Conservation (phyloP, 306 rosid genomes). For the Mucuna pruriens region DNA sequence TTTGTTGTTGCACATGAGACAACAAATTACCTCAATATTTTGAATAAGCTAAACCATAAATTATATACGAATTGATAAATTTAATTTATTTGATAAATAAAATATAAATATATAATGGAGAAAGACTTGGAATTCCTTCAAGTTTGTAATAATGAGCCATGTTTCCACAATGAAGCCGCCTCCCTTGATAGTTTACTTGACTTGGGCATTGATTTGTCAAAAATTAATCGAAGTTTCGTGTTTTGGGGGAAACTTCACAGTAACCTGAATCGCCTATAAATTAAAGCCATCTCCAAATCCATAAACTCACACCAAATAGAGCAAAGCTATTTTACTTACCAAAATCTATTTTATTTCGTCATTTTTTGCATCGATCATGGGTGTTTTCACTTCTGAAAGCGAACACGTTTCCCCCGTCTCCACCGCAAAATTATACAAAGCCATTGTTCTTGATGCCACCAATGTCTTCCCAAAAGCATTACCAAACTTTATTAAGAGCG, state of each 20-base stretch:
- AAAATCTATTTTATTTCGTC: neutral
- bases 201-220: neutral
- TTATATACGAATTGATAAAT: neutral
- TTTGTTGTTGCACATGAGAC: neutral
- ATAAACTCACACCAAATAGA: neutral
- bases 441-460: conserved; percentile 39
- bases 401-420: conserved; percentile 40
- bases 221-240: neutral
- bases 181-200: neutral
- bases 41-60: too few relatives aligned
- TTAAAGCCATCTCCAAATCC: neutral
- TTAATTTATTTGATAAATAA: too few relatives aligned
- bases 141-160: neutral
- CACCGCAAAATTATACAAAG: conserved; percentile 49
- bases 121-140: neutral
- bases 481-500: conserved; percentile 9
- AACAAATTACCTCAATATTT: too few relatives aligned
- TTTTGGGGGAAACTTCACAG: neutral
- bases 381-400: conserved; percentile 41
- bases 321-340: too few relatives aligned
- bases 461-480: conserved; percentile 45
- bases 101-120: neutral
- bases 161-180: neutral
- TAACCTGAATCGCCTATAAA: conserved; percentile 25
- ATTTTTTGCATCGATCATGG: conserved; percentile 35